Conservation (phyloP, 1,139 yeast species). For the Candida sanyaensis region DNA sequence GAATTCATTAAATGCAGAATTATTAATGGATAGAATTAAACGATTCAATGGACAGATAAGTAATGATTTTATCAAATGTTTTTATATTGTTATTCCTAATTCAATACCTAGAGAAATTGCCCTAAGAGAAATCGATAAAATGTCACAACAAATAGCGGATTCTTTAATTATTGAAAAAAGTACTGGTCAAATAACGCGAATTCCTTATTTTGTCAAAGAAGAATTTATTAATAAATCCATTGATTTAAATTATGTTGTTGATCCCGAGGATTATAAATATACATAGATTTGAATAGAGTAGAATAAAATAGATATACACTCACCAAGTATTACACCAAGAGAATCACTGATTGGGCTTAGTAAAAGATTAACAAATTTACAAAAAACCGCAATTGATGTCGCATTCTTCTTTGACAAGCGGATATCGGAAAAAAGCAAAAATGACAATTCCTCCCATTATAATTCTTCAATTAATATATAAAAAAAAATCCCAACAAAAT, state of each 20-base stretch:
- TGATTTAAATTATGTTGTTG: slow-evolving; percentile 39
- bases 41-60: slow-evolving; percentile 35
- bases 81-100: slow-evolving; percentile 25
- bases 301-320: too few species aligned
- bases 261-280: slow-evolving; percentile 41
- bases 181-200: slow-evolving; percentile 16
- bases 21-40: slow-evolving; percentile 23
- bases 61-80: slow-evolving; percentile 17
- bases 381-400: too few species aligned
- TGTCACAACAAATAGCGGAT: slow-evolving; percentile 24
- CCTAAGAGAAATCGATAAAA: slow-evolving; percentile 13
- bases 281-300: neutral
- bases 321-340: too few species aligned
- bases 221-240: slow-evolving; percentile 47
- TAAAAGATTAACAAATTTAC: too few species aligned
- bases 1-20: slow-evolving; percentile 6
- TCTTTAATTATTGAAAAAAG: slow-evolving; percentile 17
- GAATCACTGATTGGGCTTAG: too few species aligned
- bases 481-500: too few species aligned
- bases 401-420: too few species aligned
- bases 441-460: too few species aligned
- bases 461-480: too few species aligned
- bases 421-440: too few species aligned
- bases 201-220: slow-evolving; percentile 51
- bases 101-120: slow-evolving; percentile 9